These are phyloP conservation scores for Lachnellula suecica DNA, from an alignment of 2,329 filamentous ascomycete genomes.

Conservation along the genomic window DNA sequence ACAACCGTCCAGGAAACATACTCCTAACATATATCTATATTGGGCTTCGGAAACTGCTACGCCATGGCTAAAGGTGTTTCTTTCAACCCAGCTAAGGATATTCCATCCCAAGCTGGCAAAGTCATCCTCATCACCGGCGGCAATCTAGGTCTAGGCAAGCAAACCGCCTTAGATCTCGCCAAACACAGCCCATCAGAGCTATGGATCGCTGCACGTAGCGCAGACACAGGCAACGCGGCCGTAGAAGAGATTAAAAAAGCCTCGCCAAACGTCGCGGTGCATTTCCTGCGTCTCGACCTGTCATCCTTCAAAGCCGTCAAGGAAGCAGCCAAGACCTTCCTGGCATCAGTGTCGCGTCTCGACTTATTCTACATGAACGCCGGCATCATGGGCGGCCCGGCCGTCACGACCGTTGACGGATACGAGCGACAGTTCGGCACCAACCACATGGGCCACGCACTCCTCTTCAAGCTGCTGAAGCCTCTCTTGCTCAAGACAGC, in stretches of 20 bases:
- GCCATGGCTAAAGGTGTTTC: background rate
- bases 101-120: conserved; percentile 12
- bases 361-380: conserved; percentile 42
- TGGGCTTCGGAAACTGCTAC: background rate
- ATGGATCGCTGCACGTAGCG: conserved; percentile 37
- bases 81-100: conserved; percentile 11
- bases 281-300: conserved; percentile 35
- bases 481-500: conserved; percentile 14
- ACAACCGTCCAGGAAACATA: background rate
- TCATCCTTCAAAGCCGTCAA: conserved; percentile 43
- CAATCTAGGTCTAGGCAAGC: conserved; percentile 44
- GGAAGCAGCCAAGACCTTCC: conserved; percentile 38
- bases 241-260: conserved; percentile 5
- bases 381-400: conserved; percentile 24
- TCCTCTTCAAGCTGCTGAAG: conserved; percentile 9
- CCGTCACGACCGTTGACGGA: conserved; percentile 25
- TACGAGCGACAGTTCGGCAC: conserved; percentile 34
- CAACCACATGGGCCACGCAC: conserved; percentile 12
- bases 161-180: conserved; percentile 39
- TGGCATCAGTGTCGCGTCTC: conserved; percentile 33
- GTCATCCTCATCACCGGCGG: conserved; percentile 18
- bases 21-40: background rate
- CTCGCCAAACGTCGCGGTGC: conserved; percentile 3
- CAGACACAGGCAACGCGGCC: conserved; percentile 40
- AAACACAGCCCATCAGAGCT: conserved; percentile 40